These are phyloP conservation scores for Elsinoe necatrix DNA, from an alignment of 2,329 filamentous ascomycete species.

Conservation along the genomic window DNA sequence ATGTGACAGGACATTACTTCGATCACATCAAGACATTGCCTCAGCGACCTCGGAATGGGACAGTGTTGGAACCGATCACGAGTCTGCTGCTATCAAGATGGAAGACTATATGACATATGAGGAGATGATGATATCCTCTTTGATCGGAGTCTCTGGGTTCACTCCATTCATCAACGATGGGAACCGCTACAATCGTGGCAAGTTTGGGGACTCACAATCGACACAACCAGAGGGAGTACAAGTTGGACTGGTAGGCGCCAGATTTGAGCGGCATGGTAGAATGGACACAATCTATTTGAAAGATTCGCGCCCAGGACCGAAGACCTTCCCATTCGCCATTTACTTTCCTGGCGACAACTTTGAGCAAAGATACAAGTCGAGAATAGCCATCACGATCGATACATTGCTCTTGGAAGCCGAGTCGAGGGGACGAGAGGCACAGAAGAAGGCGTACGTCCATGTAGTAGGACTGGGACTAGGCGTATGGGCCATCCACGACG, in stretches of 20 bases:
- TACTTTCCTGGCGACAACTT: constrained; percentile 9
- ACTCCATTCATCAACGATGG: constrained; percentile 28
- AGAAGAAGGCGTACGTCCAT: constrained; percentile 25
- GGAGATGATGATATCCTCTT: constrained; percentile 28
- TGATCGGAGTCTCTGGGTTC: constrained; percentile 27
- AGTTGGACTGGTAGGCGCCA: constrained; percentile 27
- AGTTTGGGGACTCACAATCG: constrained; percentile 9
- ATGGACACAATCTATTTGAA: constrained; percentile 25
- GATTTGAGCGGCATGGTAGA: constrained; percentile 26
- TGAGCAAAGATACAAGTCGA: constrained; percentile 21
- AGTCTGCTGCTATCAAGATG: constrained; percentile 22
- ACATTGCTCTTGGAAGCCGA: constrained; percentile 27
- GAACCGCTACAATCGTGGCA: constrained; percentile 21
- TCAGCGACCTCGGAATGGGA: constrained; percentile 23
- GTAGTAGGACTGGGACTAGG: constrained; percentile 29
- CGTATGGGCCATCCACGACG: constrained; percentile 24
- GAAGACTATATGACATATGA: constrained; percentile 29
- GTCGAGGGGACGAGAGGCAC: constrained; percentile 20
- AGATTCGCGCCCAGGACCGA: neutral
- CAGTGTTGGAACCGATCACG: constrained; percentile 21
- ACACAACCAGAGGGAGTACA: constrained; percentile 26
- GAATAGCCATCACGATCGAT: constrained; percentile 26
- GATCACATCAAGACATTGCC: constrained; percentile 20
- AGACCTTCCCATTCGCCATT: neutral
- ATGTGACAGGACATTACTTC: constrained; percentile 25